Percentiles rank a stretch among this genome's conserved stretches.
Evolutionary conservation across 495 filamentous ascomycete species (phyloP).

Genomic region (Neurospora discreta): DNA sequence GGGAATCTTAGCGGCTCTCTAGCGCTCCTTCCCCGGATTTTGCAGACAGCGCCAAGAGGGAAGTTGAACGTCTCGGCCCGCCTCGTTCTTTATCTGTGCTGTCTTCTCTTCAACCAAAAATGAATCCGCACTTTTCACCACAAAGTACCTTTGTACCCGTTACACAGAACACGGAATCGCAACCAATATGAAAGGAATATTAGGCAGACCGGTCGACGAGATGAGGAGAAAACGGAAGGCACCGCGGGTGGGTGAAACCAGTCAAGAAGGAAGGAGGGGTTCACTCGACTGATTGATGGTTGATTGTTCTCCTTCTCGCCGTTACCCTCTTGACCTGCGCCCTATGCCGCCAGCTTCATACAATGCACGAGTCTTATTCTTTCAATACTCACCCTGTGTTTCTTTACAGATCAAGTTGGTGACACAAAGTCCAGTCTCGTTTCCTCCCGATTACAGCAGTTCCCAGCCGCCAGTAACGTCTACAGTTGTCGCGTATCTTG

Average conservation of each 20-base stretch:
- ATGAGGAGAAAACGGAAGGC: background rate
- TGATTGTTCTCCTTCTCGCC: background rate
- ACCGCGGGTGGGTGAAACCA: background rate
- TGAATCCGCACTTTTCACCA: background rate
- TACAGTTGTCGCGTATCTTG: background rate
- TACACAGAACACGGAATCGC: background rate
- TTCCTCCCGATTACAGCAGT: background rate
- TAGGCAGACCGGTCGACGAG: background rate
- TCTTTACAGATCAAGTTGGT: background rate
- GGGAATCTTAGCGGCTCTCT: background rate
- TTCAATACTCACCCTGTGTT: background rate
- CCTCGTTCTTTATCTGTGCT: background rate
- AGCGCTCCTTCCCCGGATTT: background rate
- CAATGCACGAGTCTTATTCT: background rate
- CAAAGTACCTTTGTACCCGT: background rate
- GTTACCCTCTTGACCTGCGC: background rate
- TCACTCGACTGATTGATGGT: background rate
- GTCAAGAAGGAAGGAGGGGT: background rate
- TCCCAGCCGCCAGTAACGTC: background rate
- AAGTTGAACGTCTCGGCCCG: background rate
- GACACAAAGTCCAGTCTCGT: background rate
- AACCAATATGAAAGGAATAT: background rate
- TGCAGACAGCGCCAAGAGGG: background rate
- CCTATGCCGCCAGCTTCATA: background rate
- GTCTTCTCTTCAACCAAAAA: background rate